A percentile compares a stretch with the other conserved stretches of the same genome.
phyloP scores from a whole-genome alignment of 345 rosid genomes.

The Hibiscus syriacus region DNA sequence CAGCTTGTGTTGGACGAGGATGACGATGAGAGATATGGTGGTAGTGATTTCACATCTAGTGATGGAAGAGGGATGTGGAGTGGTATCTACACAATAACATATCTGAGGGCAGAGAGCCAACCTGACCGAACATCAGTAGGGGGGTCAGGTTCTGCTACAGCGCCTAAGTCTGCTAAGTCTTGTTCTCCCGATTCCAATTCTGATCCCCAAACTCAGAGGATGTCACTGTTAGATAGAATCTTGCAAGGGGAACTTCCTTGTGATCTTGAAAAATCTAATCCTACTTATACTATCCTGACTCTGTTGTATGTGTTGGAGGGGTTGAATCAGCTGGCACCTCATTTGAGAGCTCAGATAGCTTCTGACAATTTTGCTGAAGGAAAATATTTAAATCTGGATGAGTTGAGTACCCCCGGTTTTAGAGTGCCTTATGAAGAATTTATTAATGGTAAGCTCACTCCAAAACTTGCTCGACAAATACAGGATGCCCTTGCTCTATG shows the following conservation, averaged over 20 bases:
- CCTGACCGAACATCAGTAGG: conserved; percentile 55
- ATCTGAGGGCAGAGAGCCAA: conserved; percentile 82
- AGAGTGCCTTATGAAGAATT: too few species aligned
- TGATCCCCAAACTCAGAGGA: too few species aligned
- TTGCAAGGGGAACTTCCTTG: too few species aligned
- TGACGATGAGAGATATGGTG: conserved; percentile 78
- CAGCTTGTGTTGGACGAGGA: conserved; percentile 82
- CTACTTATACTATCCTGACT: too few species aligned
- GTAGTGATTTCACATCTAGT: conserved; percentile 73
- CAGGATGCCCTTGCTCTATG: too few species aligned
- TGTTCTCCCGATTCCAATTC: conserved; percentile 37
- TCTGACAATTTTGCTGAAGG: conserved; percentile 76
- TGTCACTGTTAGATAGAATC: too few species aligned
- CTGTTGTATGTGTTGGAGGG: too few species aligned
- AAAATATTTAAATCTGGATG: conserved; percentile 42
- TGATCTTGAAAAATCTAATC: too few species aligned
- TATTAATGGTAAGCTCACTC: too few species aligned
- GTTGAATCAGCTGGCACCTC: too few species aligned
- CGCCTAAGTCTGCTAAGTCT: conserved; percentile 51
- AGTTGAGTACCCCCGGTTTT: too few species aligned
- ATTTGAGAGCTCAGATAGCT: conserved; percentile 74
- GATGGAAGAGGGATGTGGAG: conserved; percentile 89
- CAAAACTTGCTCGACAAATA: too few species aligned
- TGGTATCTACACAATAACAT: conserved; percentile 83
- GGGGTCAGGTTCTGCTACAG: conserved; percentile 43